phyloP scores from a whole-genome alignment of 495 filamentous ascomycete species.

The Entonaema liquescens region DNA sequence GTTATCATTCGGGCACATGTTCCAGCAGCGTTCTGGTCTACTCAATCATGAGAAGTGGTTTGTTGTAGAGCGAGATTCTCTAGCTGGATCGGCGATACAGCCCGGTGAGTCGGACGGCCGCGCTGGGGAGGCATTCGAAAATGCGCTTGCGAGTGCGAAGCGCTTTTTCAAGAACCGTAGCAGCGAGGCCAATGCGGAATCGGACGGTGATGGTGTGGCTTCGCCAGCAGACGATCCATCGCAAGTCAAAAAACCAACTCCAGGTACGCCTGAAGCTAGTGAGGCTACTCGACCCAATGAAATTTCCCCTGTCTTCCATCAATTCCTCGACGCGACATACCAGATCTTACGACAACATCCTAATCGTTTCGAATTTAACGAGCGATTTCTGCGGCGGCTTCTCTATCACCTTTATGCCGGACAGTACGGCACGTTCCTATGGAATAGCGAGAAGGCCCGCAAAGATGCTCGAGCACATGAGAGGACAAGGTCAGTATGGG shows the following conservation, averaged over 20 bases:
- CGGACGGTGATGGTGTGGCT: slow-evolving; percentile 43
- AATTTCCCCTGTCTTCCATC: slow-evolving; percentile 96
- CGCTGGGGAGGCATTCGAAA: slow-evolving; percentile 81
- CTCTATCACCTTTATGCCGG: slow-evolving; percentile 96
- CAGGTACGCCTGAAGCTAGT: slow-evolving; percentile 35
- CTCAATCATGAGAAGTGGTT: slow-evolving; percentile 97
- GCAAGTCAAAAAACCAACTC: slow-evolving; percentile 37
- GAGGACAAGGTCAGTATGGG: slow-evolving; percentile 90
- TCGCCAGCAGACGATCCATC: slow-evolving; percentile 42
- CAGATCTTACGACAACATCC: slow-evolving; percentile 90
- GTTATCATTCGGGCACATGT: slow-evolving; percentile 98
- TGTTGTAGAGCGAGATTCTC: slow-evolving; percentile 75
- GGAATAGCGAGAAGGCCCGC: slow-evolving; percentile 92
- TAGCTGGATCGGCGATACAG: slow-evolving; percentile 61
- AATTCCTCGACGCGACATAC: slow-evolving; percentile 95
- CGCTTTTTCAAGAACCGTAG: slow-evolving; percentile 86
- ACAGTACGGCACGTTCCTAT: slow-evolving; percentile 96
- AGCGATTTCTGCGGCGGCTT: slow-evolving; percentile 88
- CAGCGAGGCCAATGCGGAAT: slow-evolving; percentile 64
- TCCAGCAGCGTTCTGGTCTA: slow-evolving; percentile 85
- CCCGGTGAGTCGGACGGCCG: slow-evolving; percentile 66
- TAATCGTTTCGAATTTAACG: slow-evolving; percentile 95
- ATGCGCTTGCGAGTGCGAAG: slow-evolving; percentile 85
- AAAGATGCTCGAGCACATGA: slow-evolving; percentile 74
- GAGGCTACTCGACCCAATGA: slow-evolving; percentile 73